phyloP scores from a whole-genome alignment of 2,329 filamentous ascomycete genomes.

The Aspergillus felis region DNA sequence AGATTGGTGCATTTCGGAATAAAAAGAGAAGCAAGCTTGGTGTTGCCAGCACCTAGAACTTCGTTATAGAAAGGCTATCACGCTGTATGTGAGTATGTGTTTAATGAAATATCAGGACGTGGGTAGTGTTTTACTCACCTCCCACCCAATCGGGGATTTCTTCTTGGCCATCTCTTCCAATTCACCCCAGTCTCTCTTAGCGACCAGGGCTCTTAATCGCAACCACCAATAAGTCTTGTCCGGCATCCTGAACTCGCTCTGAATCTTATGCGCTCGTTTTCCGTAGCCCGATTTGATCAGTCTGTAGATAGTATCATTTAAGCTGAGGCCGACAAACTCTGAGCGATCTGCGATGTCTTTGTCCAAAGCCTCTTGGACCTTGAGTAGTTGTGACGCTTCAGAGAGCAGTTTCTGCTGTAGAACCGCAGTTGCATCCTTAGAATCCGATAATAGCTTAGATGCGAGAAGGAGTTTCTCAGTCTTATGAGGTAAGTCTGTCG shows the following conservation, averaged over 20 bases:
- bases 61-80: constrained; percentile 87
- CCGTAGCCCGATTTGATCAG: constrained; percentile 77
- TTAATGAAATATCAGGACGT: constrained; percentile 4
- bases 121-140: constrained; percentile 54
- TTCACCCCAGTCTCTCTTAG: constrained; percentile 86
- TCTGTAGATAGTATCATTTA: constrained; percentile 90
- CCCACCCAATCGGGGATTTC: constrained; percentile 94
- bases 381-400: constrained; percentile 73
- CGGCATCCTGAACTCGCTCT: constrained; percentile 86
- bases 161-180: constrained; percentile 77
- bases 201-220: constrained; percentile 80
- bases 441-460: constrained; percentile 75
- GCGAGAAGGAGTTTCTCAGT: constrained; percentile 87
- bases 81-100: constrained; percentile 26
- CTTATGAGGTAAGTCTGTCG: constrained; percentile 65
- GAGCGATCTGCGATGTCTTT: constrained; percentile 65
- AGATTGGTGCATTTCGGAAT: constrained; percentile 80
- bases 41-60: constrained; percentile 81
- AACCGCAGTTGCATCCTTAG: constrained; percentile 63
- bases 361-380: constrained; percentile 83
- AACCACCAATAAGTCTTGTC: constrained; percentile 89
- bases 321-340: constrained; percentile 73
- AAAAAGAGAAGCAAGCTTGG: constrained; percentile 76
- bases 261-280: constrained; percentile 80
- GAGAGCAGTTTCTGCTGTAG: constrained; percentile 72